Evolutionary conservation across 768 basidiomycete genomes (phyloP), one percentile per base, ranked within the genome.

Genomic region (Psilocybe sp.): DNA sequence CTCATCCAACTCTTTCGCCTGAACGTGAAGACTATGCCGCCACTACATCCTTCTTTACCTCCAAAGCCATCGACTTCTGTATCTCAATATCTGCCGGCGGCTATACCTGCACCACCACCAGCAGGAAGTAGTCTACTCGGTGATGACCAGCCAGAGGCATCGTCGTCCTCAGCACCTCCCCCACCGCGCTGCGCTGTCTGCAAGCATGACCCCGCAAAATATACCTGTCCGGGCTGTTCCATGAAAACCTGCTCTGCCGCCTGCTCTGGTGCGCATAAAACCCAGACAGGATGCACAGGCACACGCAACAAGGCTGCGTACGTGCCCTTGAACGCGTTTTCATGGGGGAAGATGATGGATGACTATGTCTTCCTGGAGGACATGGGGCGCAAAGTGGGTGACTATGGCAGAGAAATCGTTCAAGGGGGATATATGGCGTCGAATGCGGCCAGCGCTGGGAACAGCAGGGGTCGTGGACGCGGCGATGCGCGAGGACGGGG

Each of bases 301-400:
- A 71, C 81, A 52, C 84, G 91, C 47, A 77, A 93, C 69, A 85
- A 84, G 60, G 81, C 73, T 0, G 77, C 76, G 2, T 91, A 84
- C 62, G 81, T 93, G 13, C 80, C 87, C 11, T 86, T 94, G 82
- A 92, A 90, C 58, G 63, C 82, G 57, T 96, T 92, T 60, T 79
- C 81, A 4, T 92, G 89, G 81, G 90, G 91, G 8, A 77, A 80
- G 20, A 86, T 96, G 84, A 88, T 92, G 84, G 79, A 85, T 58
- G 94, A 97, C 68, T 97, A 93, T 64, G 74, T 76, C 37, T 94
- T 84, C 63, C 73, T 97, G 56, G 94, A 97, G 68, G 89, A 92
- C 14, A 67, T 92, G 28, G 82, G 88, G 16, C 69, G 93, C 55
- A 84, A 78, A 57, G 84, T 87, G n/a, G 73, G 75, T 16, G 82